These are phyloP conservation scores for Magnolia officinalis DNA, from an alignment of 164 flowering plant species.

Conservation along the genomic window DNA sequence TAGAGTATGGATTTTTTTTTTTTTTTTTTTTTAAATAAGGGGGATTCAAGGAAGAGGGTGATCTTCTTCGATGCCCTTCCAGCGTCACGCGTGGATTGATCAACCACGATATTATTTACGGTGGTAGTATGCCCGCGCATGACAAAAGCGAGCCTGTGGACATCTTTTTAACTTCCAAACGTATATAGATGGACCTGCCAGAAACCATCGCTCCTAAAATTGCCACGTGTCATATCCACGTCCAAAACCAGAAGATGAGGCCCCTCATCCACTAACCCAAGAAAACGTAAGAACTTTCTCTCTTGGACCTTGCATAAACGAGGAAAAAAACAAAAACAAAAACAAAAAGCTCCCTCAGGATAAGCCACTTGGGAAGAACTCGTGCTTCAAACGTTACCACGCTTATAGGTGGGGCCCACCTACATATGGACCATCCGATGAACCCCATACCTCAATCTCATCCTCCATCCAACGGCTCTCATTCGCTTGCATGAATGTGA, in stretches of 20 bases:
- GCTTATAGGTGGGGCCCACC: neutral
- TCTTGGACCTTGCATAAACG: neutral
- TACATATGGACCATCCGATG: neutral
- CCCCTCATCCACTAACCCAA: neutral
- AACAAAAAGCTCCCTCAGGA: neutral
- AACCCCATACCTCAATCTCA: neutral
- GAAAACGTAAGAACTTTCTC: neutral
- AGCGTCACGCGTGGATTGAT: too few species aligned
- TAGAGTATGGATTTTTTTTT: too few species aligned
- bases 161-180: neutral
- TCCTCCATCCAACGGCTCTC: neutral
- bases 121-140: too few species aligned
- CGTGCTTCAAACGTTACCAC: slow-evolving; percentile 1
- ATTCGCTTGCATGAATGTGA: neutral
- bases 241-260: slow-evolving; percentile 3
- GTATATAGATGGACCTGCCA: neutral
- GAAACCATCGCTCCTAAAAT: neutral
- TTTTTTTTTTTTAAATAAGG: too few species aligned
- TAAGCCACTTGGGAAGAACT: slow-evolving; percentile 7
- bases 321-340: neutral
- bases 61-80: too few species aligned
- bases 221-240: neutral
- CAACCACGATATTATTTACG: too few species aligned
- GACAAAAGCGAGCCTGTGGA: too few species aligned
- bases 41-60: too few species aligned